A percentile compares a stretch with the other conserved stretches of the same genome.
These are phyloP conservation scores for Serendipita vermifera DNA, from an alignment of 768 basidiomycete species.

Conservation along the genomic window DNA sequence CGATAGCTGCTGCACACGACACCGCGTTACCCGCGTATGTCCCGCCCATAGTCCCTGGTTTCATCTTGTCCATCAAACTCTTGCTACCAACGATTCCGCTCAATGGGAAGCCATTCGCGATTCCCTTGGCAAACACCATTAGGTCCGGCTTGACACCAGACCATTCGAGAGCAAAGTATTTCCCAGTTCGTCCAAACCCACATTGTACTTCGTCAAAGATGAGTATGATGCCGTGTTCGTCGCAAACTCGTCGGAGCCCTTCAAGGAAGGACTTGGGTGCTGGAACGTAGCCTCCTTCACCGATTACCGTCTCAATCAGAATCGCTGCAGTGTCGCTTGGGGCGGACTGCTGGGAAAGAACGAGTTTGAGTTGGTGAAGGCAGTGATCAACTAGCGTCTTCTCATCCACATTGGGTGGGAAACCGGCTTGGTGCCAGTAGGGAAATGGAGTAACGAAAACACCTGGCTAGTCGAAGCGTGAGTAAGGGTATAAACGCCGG, in stretches of 20 bases:
- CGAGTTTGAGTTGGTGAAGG: constrained; percentile 68
- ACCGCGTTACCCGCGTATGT: constrained; percentile 91
- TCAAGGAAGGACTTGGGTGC: constrained; percentile 69
- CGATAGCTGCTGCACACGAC: constrained; percentile 79
- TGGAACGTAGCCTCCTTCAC: constrained; percentile 92
- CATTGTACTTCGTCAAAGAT: constrained; percentile 82
- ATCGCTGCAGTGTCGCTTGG: constrained; percentile 88
- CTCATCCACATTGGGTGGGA: constrained; percentile 41
- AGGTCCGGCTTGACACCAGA: constrained; percentile 82
- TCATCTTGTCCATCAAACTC: constrained; percentile 66
- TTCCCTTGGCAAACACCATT: constrained; percentile 77
- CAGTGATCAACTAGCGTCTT: constrained; percentile 47
- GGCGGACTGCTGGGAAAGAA: constrained; percentile 66
- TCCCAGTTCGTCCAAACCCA: constrained; percentile 82
- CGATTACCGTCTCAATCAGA: constrained; percentile 82
- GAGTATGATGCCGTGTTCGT: constrained; percentile 71
- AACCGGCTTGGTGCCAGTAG: constrained; percentile 78
- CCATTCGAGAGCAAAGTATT: constrained; percentile 68
- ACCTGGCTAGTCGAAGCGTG: constrained; percentile 44
- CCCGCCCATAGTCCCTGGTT: constrained; percentile 75
- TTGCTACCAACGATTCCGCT: constrained; percentile 72
- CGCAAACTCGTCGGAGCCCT: constrained; percentile 73
- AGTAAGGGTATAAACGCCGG: background rate
- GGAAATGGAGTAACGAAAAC: constrained; percentile 75
- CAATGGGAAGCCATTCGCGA: constrained; percentile 89